Evolutionary conservation across 768 basidiomycete genomes (phyloP), one percentile per base, ranked within the genome.

Genomic region (Termitomyces sp.): DNA sequence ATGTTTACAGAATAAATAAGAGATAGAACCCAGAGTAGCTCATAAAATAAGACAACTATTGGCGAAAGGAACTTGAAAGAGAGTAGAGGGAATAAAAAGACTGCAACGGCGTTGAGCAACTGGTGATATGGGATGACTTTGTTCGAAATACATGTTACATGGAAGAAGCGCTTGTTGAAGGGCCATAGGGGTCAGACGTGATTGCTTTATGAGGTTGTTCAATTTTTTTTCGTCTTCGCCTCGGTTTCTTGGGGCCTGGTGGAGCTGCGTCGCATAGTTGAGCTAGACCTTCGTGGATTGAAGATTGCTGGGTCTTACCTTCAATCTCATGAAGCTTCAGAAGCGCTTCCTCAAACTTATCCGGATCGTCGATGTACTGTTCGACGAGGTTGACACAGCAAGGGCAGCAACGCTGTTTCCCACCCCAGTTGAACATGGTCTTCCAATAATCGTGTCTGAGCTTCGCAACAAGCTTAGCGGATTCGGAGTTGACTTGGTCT

Each of bases 391-490:
- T 51, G 10, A 55, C 59, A 23, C 63, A 64, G 19, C 58, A 64
- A n/a, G 63, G 61, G 40, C 61, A 62, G 32, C 56, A 53, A 16
- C 45, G 54, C 44, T 58, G 45, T 52, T 57, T 60, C 43, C 56
- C 58, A 21, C 63, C 54, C 54, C 55, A 60, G 23, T 56, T 47
- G 27, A 64, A 53, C 59, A 59, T 60, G n/a, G 52, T 59, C 49
- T 43, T 56, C 63, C 63, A 59, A 38, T 62, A 64, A 27, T 62
- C 56, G 32, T 53, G 60, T 45, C 60, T 59, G n/a, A 64, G 56
- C 38, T 52, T 54, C 16, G 55, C 60, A 37, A 61, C 55, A 27
- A 60, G 53, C 56, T 58, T 58, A 0, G 59, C 62, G 3, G 56
- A 59, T 46, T 51, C 42, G 4, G 54, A 62, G n/a, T 54, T 59